Base-by-base conservation (phyloP, 2,329 filamentous ascomycete species). In the Coccinonectria pachysandricola region DNA sequence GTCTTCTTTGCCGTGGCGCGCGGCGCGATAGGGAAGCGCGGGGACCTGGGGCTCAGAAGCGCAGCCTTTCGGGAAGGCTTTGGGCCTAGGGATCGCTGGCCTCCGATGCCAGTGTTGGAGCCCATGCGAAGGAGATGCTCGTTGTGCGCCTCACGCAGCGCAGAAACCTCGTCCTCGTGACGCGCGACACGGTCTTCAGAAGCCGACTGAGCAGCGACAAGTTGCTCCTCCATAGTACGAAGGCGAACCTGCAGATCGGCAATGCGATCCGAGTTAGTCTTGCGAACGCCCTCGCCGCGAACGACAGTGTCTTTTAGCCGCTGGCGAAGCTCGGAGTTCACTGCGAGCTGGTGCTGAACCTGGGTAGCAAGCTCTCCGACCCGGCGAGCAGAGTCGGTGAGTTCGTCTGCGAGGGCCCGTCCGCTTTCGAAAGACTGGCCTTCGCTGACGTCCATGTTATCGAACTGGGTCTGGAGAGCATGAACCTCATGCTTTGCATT, bases 201-300 rank as follows among this genome's bases (percentile, higher is more conserved):
- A 12, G 80, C 72, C 30, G 84, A 78, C 53, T 96, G 88, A 2
- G 88, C 85, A 12, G 73, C 60, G 28, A 92, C 67, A 12, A 98
- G 71, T 43, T 79, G 74, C 35, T 96, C 87, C 51, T 96, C 91
- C 26, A 95, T 73, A 10, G 63, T 58, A 44, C 81, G 84, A 30
- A 98, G 76, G 31, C 77, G 79, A 35, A 71, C 70, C 52, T 96
- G 87, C 51, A 96, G 73, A 28, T 76, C 69, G 30, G 83, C 83
- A 50, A 98, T 94, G 45, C 83, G 80, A 27, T 75, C 68, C 9
- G 81, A 81, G 36, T 86, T 92, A 33, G 75, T 61, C 46, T 78
- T 77, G 51, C 93, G 87, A 43, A 91, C 84, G 16, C 69, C 67
- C 45, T 96, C 88, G 31, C 88, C 87, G 37, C 85, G 81, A 27